phyloP scores from a whole-genome alignment of 768 basidiomycete species.

The Mycena epipterygia region DNA sequence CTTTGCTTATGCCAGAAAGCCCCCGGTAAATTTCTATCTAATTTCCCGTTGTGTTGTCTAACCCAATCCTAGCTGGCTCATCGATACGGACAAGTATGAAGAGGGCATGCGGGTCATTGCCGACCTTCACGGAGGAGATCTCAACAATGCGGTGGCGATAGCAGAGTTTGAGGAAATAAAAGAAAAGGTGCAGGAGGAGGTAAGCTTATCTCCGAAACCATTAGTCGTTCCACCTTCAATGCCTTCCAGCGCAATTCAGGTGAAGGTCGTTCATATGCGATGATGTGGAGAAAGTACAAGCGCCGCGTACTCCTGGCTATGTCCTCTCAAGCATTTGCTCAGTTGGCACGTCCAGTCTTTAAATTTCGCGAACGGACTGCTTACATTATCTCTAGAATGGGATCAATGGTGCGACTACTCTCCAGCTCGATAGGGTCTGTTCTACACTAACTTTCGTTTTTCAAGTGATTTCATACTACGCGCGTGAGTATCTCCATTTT shows the following conservation, averaged over 20 bases:
- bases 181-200: constrained; percentile 80
- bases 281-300: constrained; percentile 91
- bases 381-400: constrained; percentile 74
- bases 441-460: not conserved
- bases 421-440: constrained; percentile 23
- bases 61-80: constrained; percentile 78
- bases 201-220: constrained; percentile 44
- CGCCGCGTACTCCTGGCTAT: constrained; percentile 92
- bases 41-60: not conserved
- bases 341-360: constrained; percentile 67
- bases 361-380: not conserved
- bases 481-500: constrained; percentile 69
- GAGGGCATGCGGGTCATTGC: constrained; percentile 90
- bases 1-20: constrained; percentile 89
- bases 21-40: constrained; percentile 68
- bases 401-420: constrained; percentile 78
- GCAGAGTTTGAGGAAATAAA: constrained; percentile 95
- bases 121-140: constrained; percentile 89
- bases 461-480: constrained; percentile 94
- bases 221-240: not conserved
- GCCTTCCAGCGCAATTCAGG: constrained; percentile 75
- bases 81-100: constrained; percentile 86
- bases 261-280: constrained; percentile 80
- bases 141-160: constrained; percentile 73
- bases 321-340: constrained; percentile 96